These are phyloP conservation scores for Andrographis paniculata DNA, from an alignment of 305 asterid genomes.

Conservation along the genomic window DNA sequence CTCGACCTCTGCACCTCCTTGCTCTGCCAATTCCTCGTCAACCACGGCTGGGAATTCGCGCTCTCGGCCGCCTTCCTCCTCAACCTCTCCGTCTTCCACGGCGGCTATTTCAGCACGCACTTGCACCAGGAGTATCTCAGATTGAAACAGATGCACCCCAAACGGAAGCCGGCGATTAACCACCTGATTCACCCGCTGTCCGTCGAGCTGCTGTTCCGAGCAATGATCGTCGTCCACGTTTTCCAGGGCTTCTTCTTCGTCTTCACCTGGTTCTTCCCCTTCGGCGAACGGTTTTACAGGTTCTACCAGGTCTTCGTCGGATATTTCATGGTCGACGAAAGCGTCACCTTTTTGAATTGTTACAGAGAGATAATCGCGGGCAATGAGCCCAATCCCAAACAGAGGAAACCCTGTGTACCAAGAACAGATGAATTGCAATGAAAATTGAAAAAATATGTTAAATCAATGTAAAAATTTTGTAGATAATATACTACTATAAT, in stretches of 20 bases:
- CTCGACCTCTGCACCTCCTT: constrained; percentile 23
- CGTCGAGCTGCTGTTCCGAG: constrained; percentile 14
- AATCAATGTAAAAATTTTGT: no score
- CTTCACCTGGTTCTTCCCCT: no score
- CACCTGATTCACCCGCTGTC: constrained; percentile 13
- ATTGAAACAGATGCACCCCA: constrained; percentile 11
- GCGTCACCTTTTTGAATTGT: constrained; percentile 14
- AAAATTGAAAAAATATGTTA: no score
- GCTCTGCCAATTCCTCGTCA: constrained; percentile 15
- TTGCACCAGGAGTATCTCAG: constrained; percentile 9
- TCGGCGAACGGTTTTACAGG: no score
- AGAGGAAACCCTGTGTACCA: not conserved
- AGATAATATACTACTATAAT: no score
- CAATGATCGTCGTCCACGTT: constrained; percentile 13
- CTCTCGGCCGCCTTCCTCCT: constrained; percentile 17
- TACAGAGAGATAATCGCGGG: constrained; percentile 11
- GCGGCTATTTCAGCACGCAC: no score
- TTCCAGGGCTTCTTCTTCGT: constrained; percentile 16
- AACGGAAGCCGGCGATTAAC: no score
- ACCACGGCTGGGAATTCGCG: constrained; percentile 15
- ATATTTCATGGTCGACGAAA: constrained; percentile 16
- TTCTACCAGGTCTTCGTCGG: no score
- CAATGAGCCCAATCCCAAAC: not conserved
- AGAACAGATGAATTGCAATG: not conserved
- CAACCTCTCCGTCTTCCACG: no score